Base-by-base conservation (phyloP, 73 alveolate species). In the Durusdinium trenchii region DNA sequence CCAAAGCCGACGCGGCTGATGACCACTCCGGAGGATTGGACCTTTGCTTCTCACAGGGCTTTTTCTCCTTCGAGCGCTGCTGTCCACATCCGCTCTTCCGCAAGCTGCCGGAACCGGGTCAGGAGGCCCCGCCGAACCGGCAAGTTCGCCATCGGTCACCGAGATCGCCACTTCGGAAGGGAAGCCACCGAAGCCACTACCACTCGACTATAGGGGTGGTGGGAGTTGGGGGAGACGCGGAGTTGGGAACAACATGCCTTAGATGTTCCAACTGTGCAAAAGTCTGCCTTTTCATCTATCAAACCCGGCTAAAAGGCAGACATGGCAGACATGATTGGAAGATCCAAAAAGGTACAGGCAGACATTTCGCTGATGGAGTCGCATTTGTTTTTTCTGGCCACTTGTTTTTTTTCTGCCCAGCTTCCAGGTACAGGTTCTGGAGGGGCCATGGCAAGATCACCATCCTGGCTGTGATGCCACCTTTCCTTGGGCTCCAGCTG, bases 401-500 rank as follows among this genome's bases (percentile, higher is more conserved):
- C 73, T 23, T 23, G 30, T 60, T 60, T 60, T 0, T 32, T 23
- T 12, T 57, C 73, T 23, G 73, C 1, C 30, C 30, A 57, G 69
- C 69, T 32, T 38, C 10, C 20, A 90, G 97, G 97, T 90, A 1
- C 47, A 69, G 3, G 35, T 90, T 5, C 60, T 90, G 64, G 78
- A 90, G 35, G 4, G 51, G 20, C 97, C 97, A 12, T 90, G 97
- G 97, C 76, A 54, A 38, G 97, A 90, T 40, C 75, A n/a, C 10
- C 96, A 89, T 30, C 97, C 84, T 5, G 97, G 97, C 60, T 90
- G 97, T 36, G 86, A 43, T 76, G 83, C 97, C 36, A 47, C 35
- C 43, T 90, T 90, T 47, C 97, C 97, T 3, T 90, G 97, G 97
- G 97, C 97, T 9, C 89, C 97, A 51, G 46, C 45, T 47, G 87